Evolutionary conservation across 140 eudicot genomes (phyloP).

Genomic region (Ambrosia hybrid): DNA sequence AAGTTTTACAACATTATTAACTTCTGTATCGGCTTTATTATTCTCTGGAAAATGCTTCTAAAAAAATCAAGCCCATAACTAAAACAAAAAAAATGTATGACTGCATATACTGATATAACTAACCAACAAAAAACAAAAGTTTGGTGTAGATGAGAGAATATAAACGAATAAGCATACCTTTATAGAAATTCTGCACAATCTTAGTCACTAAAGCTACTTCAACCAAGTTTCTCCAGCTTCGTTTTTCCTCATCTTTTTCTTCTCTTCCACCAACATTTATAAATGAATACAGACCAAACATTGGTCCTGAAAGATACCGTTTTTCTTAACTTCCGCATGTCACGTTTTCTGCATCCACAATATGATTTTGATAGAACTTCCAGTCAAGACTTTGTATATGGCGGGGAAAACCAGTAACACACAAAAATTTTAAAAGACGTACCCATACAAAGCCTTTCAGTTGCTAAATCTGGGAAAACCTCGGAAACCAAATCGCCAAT

Average conservation of each 20-base stretch:
- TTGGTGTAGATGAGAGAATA: neutral
- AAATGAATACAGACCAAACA: constrained; percentile 77
- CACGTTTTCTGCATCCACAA: constrained; percentile 54
- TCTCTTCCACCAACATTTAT: constrained; percentile 69
- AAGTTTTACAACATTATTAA: no score
- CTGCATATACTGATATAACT: no score
- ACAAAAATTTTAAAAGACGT: no score
- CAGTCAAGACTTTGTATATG: neutral
- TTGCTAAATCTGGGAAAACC: no score
- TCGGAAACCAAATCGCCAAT: no score
- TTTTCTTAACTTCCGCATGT: constrained; percentile 30
- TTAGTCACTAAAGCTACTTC: constrained; percentile 60
- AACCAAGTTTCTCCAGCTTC: constrained; percentile 58
- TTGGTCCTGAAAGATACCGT: constrained; percentile 49
- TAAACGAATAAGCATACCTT: constrained; percentile 37
- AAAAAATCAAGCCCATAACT: no score
- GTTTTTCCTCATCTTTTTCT: constrained; percentile 43
- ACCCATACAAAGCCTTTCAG: no score
- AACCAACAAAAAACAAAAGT: neutral
- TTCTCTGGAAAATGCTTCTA: no score
- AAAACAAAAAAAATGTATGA: no score
- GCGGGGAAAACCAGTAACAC: no score
- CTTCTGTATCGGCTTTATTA: no score
- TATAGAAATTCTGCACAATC: constrained; percentile 46
- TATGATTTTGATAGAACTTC: constrained; percentile 48